phyloP scores from a whole-genome alignment of 2,329 filamentous ascomycete species.

The Colletotrichum zoysiae region DNA sequence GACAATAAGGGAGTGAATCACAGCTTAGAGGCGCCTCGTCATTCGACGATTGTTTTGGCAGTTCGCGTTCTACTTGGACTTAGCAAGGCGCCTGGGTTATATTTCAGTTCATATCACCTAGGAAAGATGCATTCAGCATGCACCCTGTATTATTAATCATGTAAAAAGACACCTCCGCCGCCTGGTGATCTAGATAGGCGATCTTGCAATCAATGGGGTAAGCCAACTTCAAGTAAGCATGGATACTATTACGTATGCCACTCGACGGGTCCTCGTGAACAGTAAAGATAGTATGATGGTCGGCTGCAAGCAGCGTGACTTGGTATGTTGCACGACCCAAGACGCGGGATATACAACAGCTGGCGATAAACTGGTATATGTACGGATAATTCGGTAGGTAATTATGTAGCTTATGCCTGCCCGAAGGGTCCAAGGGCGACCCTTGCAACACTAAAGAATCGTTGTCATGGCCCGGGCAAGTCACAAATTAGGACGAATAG shows the following conservation, averaged over 20 bases:
- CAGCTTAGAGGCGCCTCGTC: background rate
- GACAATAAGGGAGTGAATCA: background rate
- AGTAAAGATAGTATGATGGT: background rate
- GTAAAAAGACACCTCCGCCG: background rate
- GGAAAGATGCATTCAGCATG: background rate
- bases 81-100: background rate
- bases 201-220: background rate
- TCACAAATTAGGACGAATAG: background rate
- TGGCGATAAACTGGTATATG: background rate
- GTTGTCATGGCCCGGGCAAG: constrained; percentile 10
- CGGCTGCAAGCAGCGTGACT: background rate
- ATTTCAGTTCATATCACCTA: too few relatives aligned
- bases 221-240: background rate
- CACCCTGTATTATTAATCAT: too few relatives aligned
- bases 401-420: background rate
- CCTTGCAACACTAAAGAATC: background rate
- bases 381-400: too few relatives aligned
- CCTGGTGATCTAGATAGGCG: background rate
- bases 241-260: background rate
- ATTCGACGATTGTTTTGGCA: background rate
- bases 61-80: background rate
- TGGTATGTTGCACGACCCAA: background rate
- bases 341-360: background rate
- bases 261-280: background rate
- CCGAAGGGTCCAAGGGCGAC: constrained; percentile 7